Percentiles rank a stretch among this genome's conserved stretches.
Conservation (phyloP, 352 stramenopile species). For the Phytophthora lateralis region DNA sequence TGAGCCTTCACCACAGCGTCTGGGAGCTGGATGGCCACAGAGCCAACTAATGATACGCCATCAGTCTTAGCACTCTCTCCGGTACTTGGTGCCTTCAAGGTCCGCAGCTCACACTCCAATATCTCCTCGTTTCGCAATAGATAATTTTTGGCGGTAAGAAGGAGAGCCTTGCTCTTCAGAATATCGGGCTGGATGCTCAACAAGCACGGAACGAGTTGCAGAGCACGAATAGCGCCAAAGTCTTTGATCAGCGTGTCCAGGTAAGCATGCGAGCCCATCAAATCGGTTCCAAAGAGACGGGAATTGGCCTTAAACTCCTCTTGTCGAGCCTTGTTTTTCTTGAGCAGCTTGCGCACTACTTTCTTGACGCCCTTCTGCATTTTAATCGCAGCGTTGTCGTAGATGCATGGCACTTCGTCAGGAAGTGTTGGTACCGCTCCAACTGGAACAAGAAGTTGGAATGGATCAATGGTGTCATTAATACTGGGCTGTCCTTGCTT, state of each 20-base stretch:
- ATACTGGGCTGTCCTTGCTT: neutral
- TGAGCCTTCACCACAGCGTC: neutral
- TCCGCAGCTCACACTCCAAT: conserved; percentile 43
- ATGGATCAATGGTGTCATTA: conserved; percentile 44
- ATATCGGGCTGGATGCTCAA: conserved; percentile 65
- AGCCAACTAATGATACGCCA: neutral
- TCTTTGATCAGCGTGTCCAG: conserved; percentile 66
- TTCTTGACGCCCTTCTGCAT: conserved; percentile 83
- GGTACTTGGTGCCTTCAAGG: conserved; percentile 7
- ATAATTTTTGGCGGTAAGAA: conserved; percentile 61
- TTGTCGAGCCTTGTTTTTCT: conserved; percentile 54
- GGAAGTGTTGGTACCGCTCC: conserved; percentile 51
- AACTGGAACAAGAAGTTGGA: conserved; percentile 56
- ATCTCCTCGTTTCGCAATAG: conserved; percentile 44
- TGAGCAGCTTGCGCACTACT: conserved; percentile 69
- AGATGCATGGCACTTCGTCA: conserved; percentile 61
- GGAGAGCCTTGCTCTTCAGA: conserved; percentile 58
- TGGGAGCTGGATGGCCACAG: neutral
- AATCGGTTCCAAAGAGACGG: conserved; percentile 77
- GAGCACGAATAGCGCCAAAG: conserved; percentile 56
- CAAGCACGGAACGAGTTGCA: conserved; percentile 74
- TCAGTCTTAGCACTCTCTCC: neutral
- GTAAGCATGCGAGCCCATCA: conserved; percentile 77
- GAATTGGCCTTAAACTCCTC: conserved; percentile 88
- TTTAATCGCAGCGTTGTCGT: conserved; percentile 57